phyloP scores from a whole-genome alignment of 805 yeast genomes.

The Candida tallmaniae region DNA sequence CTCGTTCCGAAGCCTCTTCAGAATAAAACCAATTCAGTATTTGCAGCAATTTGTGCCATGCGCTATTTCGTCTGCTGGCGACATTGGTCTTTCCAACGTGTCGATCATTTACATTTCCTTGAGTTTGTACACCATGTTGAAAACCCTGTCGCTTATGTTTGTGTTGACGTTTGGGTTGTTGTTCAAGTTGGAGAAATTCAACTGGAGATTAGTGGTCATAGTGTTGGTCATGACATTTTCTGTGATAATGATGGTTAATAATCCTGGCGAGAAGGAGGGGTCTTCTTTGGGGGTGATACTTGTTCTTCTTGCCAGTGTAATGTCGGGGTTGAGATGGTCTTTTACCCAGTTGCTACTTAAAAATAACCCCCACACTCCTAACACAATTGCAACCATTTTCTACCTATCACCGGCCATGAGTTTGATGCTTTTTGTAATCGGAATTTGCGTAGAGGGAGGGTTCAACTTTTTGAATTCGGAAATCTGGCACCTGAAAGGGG shows the following conservation, averaged over 20 bases:
- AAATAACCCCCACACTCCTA: constrained; percentile 43
- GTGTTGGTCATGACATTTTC: constrained; percentile 79
- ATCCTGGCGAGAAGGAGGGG: constrained; percentile 14
- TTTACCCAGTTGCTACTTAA: constrained; percentile 79
- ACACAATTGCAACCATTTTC: constrained; percentile 80
- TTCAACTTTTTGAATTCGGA: constrained; percentile 44
- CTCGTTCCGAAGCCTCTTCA: constrained; percentile 16
- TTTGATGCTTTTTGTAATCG: constrained; percentile 53
- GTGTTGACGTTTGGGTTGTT: constrained; percentile 84
- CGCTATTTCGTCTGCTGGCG: constrained; percentile 84
- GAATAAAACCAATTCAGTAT: constrained; percentile 26
- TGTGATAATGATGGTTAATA: constrained; percentile 80
- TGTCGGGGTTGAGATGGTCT: constrained; percentile 94
- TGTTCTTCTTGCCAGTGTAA: constrained; percentile 72
- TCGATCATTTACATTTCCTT: constrained; percentile 76
- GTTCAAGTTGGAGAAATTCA: constrained; percentile 71
- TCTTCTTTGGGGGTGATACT: constrained; percentile 58
- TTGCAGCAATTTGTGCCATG: constrained; percentile 68
- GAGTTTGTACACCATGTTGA: constrained; percentile 87
- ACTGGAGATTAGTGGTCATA: constrained; percentile 61
- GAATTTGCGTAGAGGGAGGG: constrained; percentile 68
- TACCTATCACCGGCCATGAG: constrained; percentile 86
- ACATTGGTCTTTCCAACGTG: constrained; percentile 87
- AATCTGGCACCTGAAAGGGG: constrained; percentile 64
- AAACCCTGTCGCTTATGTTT: constrained; percentile 82